A percentile compares a stretch with the other conserved stretches of the same genome.
These are phyloP conservation scores for Sanghuangporus weigelae DNA, from an alignment of 1,284 basidiomycete genomes.

Conservation along the genomic window DNA sequence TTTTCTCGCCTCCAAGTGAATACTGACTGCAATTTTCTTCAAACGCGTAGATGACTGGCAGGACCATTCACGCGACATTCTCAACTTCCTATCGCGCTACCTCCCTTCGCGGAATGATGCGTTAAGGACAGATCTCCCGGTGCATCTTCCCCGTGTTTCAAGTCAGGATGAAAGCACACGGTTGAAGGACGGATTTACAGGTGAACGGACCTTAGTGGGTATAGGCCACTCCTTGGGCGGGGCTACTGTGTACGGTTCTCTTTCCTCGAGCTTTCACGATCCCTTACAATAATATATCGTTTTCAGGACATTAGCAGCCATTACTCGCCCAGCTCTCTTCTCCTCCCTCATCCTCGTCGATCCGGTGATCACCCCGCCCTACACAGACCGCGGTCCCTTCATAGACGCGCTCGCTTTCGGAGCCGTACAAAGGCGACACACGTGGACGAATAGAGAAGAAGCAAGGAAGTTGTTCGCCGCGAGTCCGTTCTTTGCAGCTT, in stretches of 20 bases:
- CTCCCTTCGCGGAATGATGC: constrained; percentile 24
- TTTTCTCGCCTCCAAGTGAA: background rate
- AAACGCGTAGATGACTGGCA: constrained; percentile 40
- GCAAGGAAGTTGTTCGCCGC: constrained; percentile 49
- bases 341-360: constrained; percentile 74
- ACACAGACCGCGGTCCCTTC: constrained; percentile 19
- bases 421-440: constrained; percentile 57
- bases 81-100: constrained; percentile 43
- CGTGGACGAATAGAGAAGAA: constrained; percentile 66
- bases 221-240: constrained; percentile 55
- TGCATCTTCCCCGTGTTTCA: constrained; percentile 16
- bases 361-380: constrained; percentile 55
- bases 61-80: constrained; percentile 46
- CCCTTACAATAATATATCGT: background rate
- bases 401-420: constrained; percentile 30
- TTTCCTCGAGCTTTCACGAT: background rate
- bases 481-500: constrained; percentile 66
- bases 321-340: constrained; percentile 64
- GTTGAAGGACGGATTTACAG: constrained; percentile 29
- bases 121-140: constrained; percentile 1
- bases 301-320: constrained; percentile 51
- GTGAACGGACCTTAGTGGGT: constrained; percentile 35
- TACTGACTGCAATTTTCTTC: background rate
- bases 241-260: constrained; percentile 36
- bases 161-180: constrained; percentile 42